Percentiles rank a stretch among this genome's conserved stretches.
These are phyloP conservation scores for Podila clonocystis DNA, from an alignment of 192 early-diverging fungal species.

Conservation along the genomic window DNA sequence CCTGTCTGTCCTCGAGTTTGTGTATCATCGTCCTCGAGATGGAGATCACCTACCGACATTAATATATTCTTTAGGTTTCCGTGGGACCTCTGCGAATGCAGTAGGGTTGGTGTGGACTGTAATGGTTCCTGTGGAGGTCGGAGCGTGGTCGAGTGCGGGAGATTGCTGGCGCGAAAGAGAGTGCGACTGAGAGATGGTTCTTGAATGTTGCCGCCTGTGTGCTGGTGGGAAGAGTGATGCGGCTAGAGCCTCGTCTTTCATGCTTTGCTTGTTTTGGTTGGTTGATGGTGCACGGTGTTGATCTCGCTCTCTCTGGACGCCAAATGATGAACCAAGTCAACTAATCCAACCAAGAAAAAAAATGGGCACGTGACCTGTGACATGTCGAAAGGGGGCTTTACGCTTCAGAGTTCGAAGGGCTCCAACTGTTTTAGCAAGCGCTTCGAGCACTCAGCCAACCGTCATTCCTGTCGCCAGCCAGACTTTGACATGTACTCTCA, in stretches of 20 bases:
- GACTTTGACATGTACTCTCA: too few species aligned
- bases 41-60: conserved; percentile 31
- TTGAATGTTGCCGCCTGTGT: conserved; percentile 43
- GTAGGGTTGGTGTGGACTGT: conserved; percentile 33
- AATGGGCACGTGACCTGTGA: too few species aligned
- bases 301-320: background rate
- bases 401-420: too few species aligned
- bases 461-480: too few species aligned
- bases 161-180: conserved; percentile 42
- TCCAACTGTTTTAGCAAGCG: too few species aligned
- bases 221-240: conserved; percentile 12
- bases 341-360: too few species aligned
- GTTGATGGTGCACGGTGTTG: background rate
- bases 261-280: background rate
- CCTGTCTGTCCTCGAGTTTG: background rate
- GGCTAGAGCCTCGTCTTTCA: conserved; percentile 29
- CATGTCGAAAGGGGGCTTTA: too few species aligned
- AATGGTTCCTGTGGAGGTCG: conserved; percentile 35
- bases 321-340: background rate
- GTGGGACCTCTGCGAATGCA: conserved; percentile 21
- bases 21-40: background rate
- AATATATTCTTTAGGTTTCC: conserved; percentile 40
- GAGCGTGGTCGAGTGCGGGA: conserved; percentile 35
- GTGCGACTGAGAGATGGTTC: conserved; percentile 41
- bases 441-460: too few species aligned